Base-by-base conservation (phyloP, 2,329 filamentous ascomycete genomes). In the Pseudovirgaria hyperparasitica region DNA sequence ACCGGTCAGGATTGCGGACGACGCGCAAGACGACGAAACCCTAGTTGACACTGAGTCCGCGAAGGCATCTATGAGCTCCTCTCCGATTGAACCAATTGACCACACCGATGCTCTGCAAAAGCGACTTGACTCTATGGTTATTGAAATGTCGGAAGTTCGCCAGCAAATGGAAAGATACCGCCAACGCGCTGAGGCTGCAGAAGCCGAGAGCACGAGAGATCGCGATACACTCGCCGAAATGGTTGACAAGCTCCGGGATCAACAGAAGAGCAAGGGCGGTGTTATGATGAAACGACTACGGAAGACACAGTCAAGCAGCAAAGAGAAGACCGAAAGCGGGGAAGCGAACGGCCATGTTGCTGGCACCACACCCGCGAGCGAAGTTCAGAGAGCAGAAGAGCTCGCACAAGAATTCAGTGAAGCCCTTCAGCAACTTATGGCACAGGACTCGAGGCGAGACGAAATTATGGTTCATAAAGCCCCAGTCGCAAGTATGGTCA, bases 161-260 rank as follows among this genome's bases (percentile, higher is more conserved):
- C 65, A 75, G 35, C 78, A 92, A 48, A 75, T 93, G 48, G 77
- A 90, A 28, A 58, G 65, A 5, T 93, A 82, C 59, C 77, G 77
- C 42, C 62, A 70, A 30, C 74, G 82, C 16, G 85, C 85, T 6
- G 80, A 93, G 50, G 67, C 62, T 32, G 86, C 85, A 4, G 87
- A 96, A 49, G 60, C 69, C 6, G 85, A 93, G 42, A 71, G 77
- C 23, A 72, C 77, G 29, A 64, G 71, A 22, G 72, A 76, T 28
- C 74, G 78, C 29, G 76, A 79, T 50, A 78, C 77, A 2, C 58
- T 98, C 23, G 76, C 80, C 1, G 82, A 93, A 47, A 90, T 96
- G 82, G 76, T 94, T 9, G 65, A 82, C 41, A 76, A 78, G 38
- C 78, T 94, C 30, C 72, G 85, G 28, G 66, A 63, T n/a, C n/a